phyloP scores from a whole-genome alignment of 1,284 basidiomycete species.

The Sphagnurus paluster region DNA sequence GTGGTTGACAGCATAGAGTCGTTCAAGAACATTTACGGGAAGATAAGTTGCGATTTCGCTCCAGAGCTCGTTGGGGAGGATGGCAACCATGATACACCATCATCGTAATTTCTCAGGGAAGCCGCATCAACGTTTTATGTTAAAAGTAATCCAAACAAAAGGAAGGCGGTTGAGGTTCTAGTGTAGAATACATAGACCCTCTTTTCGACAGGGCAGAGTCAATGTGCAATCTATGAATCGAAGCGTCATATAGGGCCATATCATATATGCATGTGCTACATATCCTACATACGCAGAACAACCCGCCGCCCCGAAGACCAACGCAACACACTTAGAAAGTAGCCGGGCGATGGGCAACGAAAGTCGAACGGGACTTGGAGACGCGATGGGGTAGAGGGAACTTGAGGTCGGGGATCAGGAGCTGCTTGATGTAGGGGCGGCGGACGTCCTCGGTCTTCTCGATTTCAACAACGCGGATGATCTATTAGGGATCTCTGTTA shows the following conservation, averaged over 20 bases:
- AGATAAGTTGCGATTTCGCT: constrained; percentile 22
- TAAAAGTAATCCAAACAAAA: too few relatives aligned
- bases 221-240: background rate
- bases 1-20: constrained; percentile 22
- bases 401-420: constrained; percentile 87
- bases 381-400: constrained; percentile 98
- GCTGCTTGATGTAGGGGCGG: constrained; percentile 97
- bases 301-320: constrained; percentile 1
- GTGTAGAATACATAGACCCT: too few relatives aligned
- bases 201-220: too few relatives aligned
- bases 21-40: constrained; percentile 13
- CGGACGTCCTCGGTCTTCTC: constrained; percentile 92
- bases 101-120: too few relatives aligned
- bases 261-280: constrained; percentile 20
- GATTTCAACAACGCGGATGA: constrained; percentile 92
- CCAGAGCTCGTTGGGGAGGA: constrained; percentile 26
- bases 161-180: too few relatives aligned
- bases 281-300: constrained; percentile 15
- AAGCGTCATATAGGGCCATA: constrained; percentile 14
- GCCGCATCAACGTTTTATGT: too few relatives aligned
- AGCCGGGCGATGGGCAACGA: constrained; percentile 69
- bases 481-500: constrained; percentile 43
- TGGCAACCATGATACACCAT: constrained; percentile 1
- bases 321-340: constrained; percentile 54
- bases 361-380: constrained; percentile 67